Conservation (phyloP, 139 green algal species). For the Coccomyxa sp. region DNA sequence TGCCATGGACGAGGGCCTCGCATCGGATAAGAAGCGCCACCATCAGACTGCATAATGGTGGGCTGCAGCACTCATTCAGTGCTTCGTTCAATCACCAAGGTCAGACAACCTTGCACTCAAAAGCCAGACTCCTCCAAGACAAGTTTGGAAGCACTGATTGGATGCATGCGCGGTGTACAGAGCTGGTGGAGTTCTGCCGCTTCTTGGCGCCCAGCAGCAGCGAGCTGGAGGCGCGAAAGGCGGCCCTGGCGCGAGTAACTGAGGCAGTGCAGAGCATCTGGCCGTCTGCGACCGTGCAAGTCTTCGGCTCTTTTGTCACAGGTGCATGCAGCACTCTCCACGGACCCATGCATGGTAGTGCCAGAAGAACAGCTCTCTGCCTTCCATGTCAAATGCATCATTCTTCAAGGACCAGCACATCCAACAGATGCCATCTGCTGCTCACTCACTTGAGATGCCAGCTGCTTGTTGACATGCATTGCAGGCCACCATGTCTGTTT, state of each 20-base stretch:
- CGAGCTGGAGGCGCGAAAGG: slow-evolving; percentile 41
- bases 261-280: slow-evolving; percentile 68
- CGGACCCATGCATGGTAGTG: no score
- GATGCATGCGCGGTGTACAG: slow-evolving; percentile 22
- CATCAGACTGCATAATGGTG: slow-evolving; percentile 58
- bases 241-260: slow-evolving; percentile 44
- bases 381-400: no score
- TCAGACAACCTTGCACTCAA: background rate
- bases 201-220: slow-evolving; percentile 64
- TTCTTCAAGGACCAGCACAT: no score
- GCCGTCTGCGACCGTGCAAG: slow-evolving; percentile 40
- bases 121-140: no score
- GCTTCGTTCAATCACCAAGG: background rate
- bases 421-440: no score
- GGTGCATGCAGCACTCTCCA: slow-evolving; percentile 8
- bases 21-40: slow-evolving; percentile 32
- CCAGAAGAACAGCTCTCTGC: no score
- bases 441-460: no score
- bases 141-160: background rate
- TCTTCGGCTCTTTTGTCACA: slow-evolving; percentile 83
- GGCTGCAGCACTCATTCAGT: background rate
- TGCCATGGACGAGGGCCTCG: slow-evolving; percentile 18
- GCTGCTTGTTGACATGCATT: no score
- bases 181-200: slow-evolving; percentile 71
- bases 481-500: no score